Base-by-base conservation (phyloP, 129 eudicot genomes). In the Helianthus tuberosus region DNA sequence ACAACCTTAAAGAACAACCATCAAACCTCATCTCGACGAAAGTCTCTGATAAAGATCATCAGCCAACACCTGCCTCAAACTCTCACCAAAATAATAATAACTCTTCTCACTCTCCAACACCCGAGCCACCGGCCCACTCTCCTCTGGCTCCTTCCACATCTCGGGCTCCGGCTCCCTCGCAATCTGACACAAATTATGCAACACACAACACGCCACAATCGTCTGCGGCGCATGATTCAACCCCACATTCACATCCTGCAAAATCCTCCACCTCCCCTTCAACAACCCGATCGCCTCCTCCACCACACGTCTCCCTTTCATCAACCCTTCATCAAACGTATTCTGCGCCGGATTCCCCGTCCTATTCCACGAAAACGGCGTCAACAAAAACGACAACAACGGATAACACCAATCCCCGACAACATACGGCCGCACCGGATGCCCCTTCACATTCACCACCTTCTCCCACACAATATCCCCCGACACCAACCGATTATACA, bases 161-260 rank as follows among this genome's bases (percentile, higher is more conserved):
- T 87, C 96, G 29, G 98, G 98, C 72, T 94, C 98, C n/a, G 98
- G 98, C 85, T 94, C 98, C 72, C 89, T 85, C 0, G 98, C 98
- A 77, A 94, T 82, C 86, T 94, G 98, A 82, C 97, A 94, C 84
- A 94, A 72, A 54, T 94, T 94, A 83, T 94, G 98, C 86, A 94
- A 80, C 68, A 90, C 98, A 78, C 98, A 94, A 65, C 97, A 94
- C 0, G 97, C 98, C 35, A 90, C 97, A 65, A 94, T 85, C 1
- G 97, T 94, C 78, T 90, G 98, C 5, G 98, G 98, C 2, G 89
- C 93, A 65, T 94, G 98, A 78, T 85, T 85, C 63, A 94, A 69
- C 51, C 95, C 98, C 76, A 88, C 98, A 66, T 94, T 88, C 86
- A 94, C 69, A 63, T 94, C 96, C 68, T 94, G 98, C 68, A 94